Evolutionary conservation across 345 rosid species (phyloP), one percentile per base, ranked within the genome.

Genomic region (Bretschneidera sinensis): DNA sequence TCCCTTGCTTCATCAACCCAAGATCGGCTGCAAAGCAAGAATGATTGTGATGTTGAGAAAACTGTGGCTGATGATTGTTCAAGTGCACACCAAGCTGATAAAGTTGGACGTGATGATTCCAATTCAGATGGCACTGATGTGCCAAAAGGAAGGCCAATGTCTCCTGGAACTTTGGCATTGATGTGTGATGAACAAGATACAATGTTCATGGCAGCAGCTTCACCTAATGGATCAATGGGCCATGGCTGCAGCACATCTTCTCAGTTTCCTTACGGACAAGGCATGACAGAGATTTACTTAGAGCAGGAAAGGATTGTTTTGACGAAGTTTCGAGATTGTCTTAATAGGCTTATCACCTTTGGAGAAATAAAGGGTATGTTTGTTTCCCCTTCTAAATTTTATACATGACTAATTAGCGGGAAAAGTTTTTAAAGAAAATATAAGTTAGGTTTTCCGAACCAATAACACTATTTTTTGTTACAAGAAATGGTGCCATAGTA

Each of bases 111-210:
- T 35, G 84, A 79, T 54, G 80, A 76, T 67, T 80, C 78, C 20
- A 71, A 64, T 60, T 76, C 78, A 24, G 95, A 81, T 59, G 81
- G 85, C 54, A 73, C 61, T 43, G 91, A 84, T 73, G 77, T 63
- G 39, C 78, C 85, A 56, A 85, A 83, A 76, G 81, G 67, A 48
- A 83, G 89, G 66, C 96, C 99, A 15, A 79, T 95, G 82, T 95
- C 97, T 65, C 99, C 99, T 49, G 97, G 91, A 72, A 95, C 99
- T 48, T 74, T 95, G 83, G 99, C 91, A 60, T 79, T 95, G 74
- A 95, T 95, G 99, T 95, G 99, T 63, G 95, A 95, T 75, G 99
- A 95, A 68, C 83, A 90, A 65, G 99, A 91, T 64, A 72, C 95
- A 8, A 80, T 94, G 74, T 85, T 88, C 60, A 81, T 82, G 84